Evolutionary conservation across 495 filamentous ascomycete genomes (phyloP).

Genomic region (Cairneyella variabilis): DNA sequence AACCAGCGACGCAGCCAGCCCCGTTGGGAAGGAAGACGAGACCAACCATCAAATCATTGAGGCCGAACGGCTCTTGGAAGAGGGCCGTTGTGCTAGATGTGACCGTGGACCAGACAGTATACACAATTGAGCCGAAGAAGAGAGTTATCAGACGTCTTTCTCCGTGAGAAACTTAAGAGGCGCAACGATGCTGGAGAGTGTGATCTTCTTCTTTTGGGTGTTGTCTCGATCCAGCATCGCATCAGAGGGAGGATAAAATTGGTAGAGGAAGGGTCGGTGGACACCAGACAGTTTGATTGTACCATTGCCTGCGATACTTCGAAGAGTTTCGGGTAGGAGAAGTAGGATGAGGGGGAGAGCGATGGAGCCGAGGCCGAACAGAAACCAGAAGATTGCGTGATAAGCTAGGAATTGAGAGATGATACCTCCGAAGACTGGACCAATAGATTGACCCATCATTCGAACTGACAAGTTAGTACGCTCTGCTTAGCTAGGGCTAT

Average conservation of each 20-base stretch:
- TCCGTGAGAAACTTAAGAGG: constrained; percentile 11
- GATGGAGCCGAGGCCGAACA: constrained; percentile 41
- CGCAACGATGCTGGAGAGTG: not conserved
- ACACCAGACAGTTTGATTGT: constrained; percentile 16
- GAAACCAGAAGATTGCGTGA: constrained; percentile 55
- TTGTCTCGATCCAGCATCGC: not conserved
- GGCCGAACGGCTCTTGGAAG: constrained; percentile 56
- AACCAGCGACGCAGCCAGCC: constrained; percentile 60
- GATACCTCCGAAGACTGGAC: constrained; percentile 51
- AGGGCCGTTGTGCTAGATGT: constrained; percentile 51
- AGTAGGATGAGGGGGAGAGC: constrained; percentile 39
- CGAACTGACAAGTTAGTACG: constrained; percentile 10
- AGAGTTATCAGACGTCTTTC: constrained; percentile 34
- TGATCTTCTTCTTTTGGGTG: constrained; percentile 6
- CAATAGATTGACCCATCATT: constrained; percentile 25
- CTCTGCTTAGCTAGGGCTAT: constrained; percentile 23
- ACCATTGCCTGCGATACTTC: constrained; percentile 53
- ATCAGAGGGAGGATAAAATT: not conserved
- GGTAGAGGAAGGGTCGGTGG: constrained; percentile 14
- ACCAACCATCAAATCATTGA: constrained; percentile 59
- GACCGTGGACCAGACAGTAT: constrained; percentile 53
- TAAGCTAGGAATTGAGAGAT: constrained; percentile 47
- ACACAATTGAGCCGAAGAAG: constrained; percentile 45
- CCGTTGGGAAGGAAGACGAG: constrained; percentile 58
- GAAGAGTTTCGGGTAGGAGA: constrained; percentile 51